These are phyloP conservation scores for Erodium moschatum DNA, from an alignment of 441 rosid genomes.

Conservation along the genomic window DNA sequence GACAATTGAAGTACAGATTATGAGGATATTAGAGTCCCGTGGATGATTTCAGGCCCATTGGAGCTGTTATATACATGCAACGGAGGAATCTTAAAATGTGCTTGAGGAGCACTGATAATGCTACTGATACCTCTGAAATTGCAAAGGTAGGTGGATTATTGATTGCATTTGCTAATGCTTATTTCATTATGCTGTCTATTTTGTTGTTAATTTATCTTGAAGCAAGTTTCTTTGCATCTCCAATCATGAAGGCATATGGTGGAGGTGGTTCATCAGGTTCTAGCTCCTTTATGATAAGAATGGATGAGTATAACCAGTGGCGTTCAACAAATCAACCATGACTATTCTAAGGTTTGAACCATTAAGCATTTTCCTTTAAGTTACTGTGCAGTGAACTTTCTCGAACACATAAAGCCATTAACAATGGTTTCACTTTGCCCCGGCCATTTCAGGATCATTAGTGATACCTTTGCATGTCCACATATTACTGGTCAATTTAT, in stretches of 20 bases:
- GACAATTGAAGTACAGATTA: neutral
- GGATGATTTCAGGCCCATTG: conserved; percentile 51
- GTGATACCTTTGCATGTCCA: too few species aligned
- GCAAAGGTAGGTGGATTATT: conserved; percentile 49
- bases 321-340: conserved; percentile 10
- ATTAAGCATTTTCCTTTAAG: too few species aligned
- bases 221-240: conserved; percentile 9
- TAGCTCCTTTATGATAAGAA: conserved; percentile 71
- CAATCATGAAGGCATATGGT: conserved; percentile 57
- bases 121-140: conserved; percentile 58
- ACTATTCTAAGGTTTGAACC: conserved; percentile 21
- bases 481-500: too few species aligned
- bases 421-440: too few species aligned
- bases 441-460: too few species aligned
- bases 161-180: conserved; percentile 5
- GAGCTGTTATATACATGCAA: conserved; percentile 62
- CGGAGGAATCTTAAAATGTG: conserved; percentile 65
- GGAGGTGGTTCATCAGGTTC: conserved; percentile 63
- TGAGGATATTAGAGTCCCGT: neutral
- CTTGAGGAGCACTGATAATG: conserved; percentile 52
- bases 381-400: too few species aligned
- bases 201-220: neutral
- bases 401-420: too few species aligned
- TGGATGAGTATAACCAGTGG: conserved; percentile 79
- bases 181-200: conserved; percentile 5